A percentile compares a stretch with the other conserved stretches of the same genome.
Conservation (phyloP, 177 flowering plant species). For the Vitis hybrid region DNA sequence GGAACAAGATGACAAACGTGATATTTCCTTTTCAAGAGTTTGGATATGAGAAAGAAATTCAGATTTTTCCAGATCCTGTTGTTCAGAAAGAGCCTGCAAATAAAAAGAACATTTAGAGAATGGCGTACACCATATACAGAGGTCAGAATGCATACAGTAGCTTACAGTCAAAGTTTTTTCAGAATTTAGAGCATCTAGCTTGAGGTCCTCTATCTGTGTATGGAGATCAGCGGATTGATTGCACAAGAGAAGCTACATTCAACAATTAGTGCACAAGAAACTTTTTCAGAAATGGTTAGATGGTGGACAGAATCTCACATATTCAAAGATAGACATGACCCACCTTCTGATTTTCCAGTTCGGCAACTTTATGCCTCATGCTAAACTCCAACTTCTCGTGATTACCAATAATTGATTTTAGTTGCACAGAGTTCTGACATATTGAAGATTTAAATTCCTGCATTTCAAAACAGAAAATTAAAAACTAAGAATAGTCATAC, state of each 20-base stretch:
- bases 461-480: constrained; percentile 8
- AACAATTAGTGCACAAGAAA: not conserved
- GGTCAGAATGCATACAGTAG: not conserved
- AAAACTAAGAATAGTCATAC: not conserved
- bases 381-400: constrained; percentile 35
- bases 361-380: constrained; percentile 42
- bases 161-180: constrained; percentile 45
- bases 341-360: constrained; percentile 76
- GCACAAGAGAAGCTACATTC: constrained; percentile 46
- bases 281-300: not conserved
- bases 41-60: constrained; percentile 47
- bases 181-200: constrained; percentile 41
- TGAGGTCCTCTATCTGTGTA: constrained; percentile 47
- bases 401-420: constrained; percentile 31
- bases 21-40: constrained; percentile 60
- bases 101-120: constrained; percentile 10
- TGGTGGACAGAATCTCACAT: not conserved
- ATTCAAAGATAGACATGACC: not conserved
- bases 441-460: constrained; percentile 60
- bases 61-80: constrained; percentile 49
- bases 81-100: constrained; percentile 45
- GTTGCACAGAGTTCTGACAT: constrained; percentile 30
- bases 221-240: constrained; percentile 46
- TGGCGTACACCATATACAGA: not conserved
- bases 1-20: constrained; percentile 57